Evolutionary conservation across 2,329 filamentous ascomycete species (phyloP), one percentile per base, ranked within the genome.

Genomic region (Monilinia vaccinii-corymbosi): DNA sequence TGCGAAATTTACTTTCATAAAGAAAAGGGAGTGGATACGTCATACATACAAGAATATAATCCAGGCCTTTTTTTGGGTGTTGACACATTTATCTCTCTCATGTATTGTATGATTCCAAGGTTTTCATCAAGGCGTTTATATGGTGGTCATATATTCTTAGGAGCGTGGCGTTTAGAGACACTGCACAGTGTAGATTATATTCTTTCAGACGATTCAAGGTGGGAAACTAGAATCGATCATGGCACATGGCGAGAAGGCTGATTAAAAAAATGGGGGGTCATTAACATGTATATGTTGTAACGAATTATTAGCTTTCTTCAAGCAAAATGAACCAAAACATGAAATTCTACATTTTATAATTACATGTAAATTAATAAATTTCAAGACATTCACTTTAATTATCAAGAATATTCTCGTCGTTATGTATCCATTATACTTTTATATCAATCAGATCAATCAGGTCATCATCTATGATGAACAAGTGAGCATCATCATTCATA

Each of bases 1-100:
- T 92, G 63, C 83, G 85, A 67, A 91, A 92, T 68, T 73, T 92
- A 52, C 78, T 92, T 58, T 87, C 83, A 51, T 90, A 73, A 52
- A 7, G n/a, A 51, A n/a, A 44, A 11, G 3, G 16, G 28, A 8
- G 38, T 31, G 31, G 34, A 11, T 31, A 14, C 28, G 28, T 34
- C 28, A 52, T 45, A n/a, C 47, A 44, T 16, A 32, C 38, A 42
- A 28, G 18, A 36, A 32, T 44, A 44, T 40, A 18, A 42, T 44
- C 13, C 13, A 53, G 18, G 25, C 6, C 38, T 21, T 42, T 44
- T 21, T 7, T 53, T 21, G 9, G 31, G 21, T 40, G 31, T 25
- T 34, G 14, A 16, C 28, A 49, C 34, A 21, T 13, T 47, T 21
- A 75, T 90, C 70, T 28, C 28, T 34, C 45, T 50, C n/a, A 75